phyloP scores from a whole-genome alignment of 345 rosid genomes.

The Populus deltoides region DNA sequence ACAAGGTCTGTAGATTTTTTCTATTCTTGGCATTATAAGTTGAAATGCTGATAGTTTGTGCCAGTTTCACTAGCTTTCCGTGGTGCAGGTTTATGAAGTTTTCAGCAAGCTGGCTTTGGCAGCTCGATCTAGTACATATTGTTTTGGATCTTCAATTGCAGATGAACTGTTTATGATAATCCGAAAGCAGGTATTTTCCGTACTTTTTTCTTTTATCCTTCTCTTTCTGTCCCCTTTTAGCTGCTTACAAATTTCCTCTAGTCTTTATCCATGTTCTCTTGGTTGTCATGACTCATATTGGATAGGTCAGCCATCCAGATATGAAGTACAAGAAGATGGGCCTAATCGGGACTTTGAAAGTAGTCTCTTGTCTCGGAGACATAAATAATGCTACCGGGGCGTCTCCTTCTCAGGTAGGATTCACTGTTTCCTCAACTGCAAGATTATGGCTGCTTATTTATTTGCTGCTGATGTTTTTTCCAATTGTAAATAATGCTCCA shows the following conservation, averaged over 20 bases:
- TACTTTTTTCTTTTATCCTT: neutral
- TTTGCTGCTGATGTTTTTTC: conserved; percentile 2
- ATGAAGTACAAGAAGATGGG: conserved; percentile 88
- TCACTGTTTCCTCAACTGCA: conserved; percentile 3
- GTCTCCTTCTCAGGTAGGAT: conserved; percentile 50
- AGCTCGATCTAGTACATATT: conserved; percentile 38
- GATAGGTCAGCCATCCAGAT: conserved; percentile 70
- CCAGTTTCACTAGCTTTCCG: conserved; percentile 15
- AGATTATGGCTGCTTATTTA: neutral
- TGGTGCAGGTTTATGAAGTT: conserved; percentile 70
- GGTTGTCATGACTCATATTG: conserved; percentile 7
- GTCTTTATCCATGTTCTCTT: neutral
- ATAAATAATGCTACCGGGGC: conserved; percentile 33
- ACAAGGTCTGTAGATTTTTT: conserved; percentile 45
- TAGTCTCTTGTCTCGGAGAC: conserved; percentile 64
- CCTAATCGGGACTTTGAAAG: conserved; percentile 64
- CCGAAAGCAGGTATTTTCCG: conserved; percentile 62
- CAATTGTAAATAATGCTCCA: neutral
- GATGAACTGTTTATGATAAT: conserved; percentile 79
- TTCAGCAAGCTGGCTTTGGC: conserved; percentile 60
- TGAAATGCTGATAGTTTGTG: neutral
- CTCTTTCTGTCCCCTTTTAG: neutral
- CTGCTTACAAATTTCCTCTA: neutral
- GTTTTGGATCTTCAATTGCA: conserved; percentile 55
- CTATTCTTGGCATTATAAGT: conserved; percentile 11